Evolutionary conservation across 495 filamentous ascomycete species (phyloP), one percentile per base, ranked within the genome.

Genomic region (Podospora appendiculata): DNA sequence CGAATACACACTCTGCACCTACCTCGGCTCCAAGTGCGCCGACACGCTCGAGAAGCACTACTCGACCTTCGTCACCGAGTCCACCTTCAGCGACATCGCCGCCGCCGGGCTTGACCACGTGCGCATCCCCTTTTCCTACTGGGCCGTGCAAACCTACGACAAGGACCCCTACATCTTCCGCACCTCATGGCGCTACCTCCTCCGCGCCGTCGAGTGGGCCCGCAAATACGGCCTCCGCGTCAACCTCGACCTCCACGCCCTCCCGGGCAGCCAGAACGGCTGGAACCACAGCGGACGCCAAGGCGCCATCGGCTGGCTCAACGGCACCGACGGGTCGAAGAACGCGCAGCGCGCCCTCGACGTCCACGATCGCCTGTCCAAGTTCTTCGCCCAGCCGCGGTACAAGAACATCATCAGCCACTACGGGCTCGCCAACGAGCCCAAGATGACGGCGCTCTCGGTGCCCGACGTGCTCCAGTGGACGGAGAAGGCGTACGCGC

Each of bases 101-200:
- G 84, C 83, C 19, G 94, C 94, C 2, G 94, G 93, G 1, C 82
- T 99, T 11, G 94, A 99, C 66, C 93, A 99, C 66, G 87, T 99
- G 9, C 87, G 94, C 45, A 95, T 99, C 36, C 90, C 85, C 2
- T 97, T 86, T 65, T 87, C 87, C 2, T 99, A 99, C 75, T 99
- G 94, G 94, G 89, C 90, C 0, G 83, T 97, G 3, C 81, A 79
- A 43, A 88, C 86, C 0, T 95, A 94, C 63, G 83, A 86, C 34
- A 86, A 78, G 14, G 93, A 99, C 61, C 88, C 90, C 1, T 99
- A 94, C 62, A 79, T 99, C 18, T 79, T 86, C 33, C 83, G 90
- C 53, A 88, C 87, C 32, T 82, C 87, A 1, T 99, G 93, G 93
- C 80, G 94, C 12, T 99, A 99, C 65, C 84, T 99, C 0, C 78